Base-by-base conservation (phyloP, 2,329 filamentous ascomycete species). In the Alternaria angustiovoidea region DNA sequence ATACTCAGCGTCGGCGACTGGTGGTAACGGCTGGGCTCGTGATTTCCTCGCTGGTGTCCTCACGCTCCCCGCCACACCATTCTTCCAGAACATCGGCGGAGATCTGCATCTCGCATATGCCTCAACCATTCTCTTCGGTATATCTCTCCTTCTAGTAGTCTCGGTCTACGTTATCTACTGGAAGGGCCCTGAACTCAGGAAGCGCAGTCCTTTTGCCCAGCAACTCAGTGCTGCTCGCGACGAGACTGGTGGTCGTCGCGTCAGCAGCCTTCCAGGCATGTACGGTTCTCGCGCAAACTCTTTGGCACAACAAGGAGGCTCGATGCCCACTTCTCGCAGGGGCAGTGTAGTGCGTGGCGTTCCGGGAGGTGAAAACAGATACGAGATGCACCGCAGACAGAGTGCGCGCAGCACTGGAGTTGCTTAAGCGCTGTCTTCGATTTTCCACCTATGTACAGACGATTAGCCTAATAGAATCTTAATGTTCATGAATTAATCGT, bases 11-110 rank as follows among this genome's bases (percentile, higher is more conserved):
- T 92, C 90, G 0, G 91, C 91, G 0, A 93, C 91, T 0, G 91
- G 91, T 41, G 91, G 91, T 9, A 93, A 93, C 62, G 91, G 90
- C 1, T 93, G 90, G 83, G 84, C 89, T 3, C 85, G 91, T 64
- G 91, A 93, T 72, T 90, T 93, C 78, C 80, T 93, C 0, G 91
- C 91, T 4, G 91, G 91, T 78, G 82, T 92, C 3, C 85, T 91
- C 2, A 91, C 90, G 0, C 83, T 92, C 36, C 89, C 88, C 4
- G 88, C 90, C 0, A 86, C 85, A 0, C 89, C 90, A 0, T 82
- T 86, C 65, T 87, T 84, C 71, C 64, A 77, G 18, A 83, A 78
- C 48, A 78, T 79, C 32, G 74, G 74, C 16, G 67, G 59, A 51
- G 65, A 70, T 5, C 82, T 71, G 73, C 87, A 77, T 49, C 69